A percentile compares a stretch with the other conserved stretches of the same genome.
Evolutionary conservation across 2,329 filamentous ascomycete species (phyloP).

Genomic region (Neonectria coccinea): DNA sequence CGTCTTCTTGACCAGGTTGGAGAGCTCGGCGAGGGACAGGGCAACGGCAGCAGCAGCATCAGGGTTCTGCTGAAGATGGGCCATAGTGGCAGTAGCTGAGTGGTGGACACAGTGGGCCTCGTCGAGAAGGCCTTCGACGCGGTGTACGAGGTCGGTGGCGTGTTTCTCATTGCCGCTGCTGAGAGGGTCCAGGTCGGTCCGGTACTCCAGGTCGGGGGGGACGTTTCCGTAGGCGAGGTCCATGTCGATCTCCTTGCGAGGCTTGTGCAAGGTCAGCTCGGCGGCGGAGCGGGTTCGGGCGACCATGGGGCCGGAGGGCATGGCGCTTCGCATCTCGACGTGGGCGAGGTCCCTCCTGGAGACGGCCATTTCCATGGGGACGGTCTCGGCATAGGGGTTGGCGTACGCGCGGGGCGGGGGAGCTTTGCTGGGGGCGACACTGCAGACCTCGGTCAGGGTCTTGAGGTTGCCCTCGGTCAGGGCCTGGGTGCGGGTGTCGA

Average conservation of each 20-base stretch:
- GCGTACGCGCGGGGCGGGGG: conserved; percentile 58
- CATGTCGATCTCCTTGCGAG: conserved; percentile 79
- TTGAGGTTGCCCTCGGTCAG: conserved; percentile 66
- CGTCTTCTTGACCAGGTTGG: conserved; percentile 83
- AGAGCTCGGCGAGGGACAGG: conserved; percentile 91
- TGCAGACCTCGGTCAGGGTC: conserved; percentile 64
- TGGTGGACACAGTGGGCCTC: conserved; percentile 92
- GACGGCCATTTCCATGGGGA: conserved; percentile 57
- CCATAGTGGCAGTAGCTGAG: conserved; percentile 84
- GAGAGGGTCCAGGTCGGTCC: conserved; percentile 60
- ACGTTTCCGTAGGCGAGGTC: conserved; percentile 90
- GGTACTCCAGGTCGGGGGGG: conserved; percentile 72
- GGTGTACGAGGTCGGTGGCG: conserved; percentile 71
- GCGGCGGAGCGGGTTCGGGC: conserved; percentile 56
- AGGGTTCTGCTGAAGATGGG: conserved; percentile 76
- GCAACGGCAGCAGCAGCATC: conserved; percentile 95
- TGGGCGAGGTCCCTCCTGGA: conserved; percentile 49
- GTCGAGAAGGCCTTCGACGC: conserved; percentile 81
- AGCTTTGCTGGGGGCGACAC: conserved; percentile 58
- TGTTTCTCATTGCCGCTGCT: conserved; percentile 68
- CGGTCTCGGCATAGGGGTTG: conserved; percentile 50
- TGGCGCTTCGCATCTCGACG: conserved; percentile 45
- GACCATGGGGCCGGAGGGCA: conserved; percentile 44
- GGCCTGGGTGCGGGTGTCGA: conserved; percentile 50
- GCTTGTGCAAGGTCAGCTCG: conserved; percentile 46